These are phyloP conservation scores for Coemansia biformis DNA, from an alignment of 192 early-diverging fungal genomes.

Conservation along the genomic window DNA sequence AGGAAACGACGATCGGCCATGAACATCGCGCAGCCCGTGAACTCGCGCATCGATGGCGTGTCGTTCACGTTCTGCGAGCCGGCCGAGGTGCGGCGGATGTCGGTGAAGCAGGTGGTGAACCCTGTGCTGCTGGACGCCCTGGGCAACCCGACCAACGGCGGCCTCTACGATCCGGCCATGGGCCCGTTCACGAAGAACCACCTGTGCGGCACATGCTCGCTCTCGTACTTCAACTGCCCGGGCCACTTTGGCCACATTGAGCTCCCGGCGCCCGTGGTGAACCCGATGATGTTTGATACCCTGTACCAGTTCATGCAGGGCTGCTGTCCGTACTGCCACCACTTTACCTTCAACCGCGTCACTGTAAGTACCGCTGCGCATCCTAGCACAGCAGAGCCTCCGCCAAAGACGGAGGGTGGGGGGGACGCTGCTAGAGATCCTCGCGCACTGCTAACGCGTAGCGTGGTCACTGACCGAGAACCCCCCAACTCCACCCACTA, in stretches of 20 bases:
- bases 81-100: constrained; percentile 84
- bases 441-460: too few species aligned
- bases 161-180: constrained; percentile 90
- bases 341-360: constrained; percentile 55
- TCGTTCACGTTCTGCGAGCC: constrained; percentile 88
- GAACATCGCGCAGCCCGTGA: constrained; percentile 83
- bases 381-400: too few species aligned
- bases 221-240: constrained; percentile 78
- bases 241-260: constrained; percentile 98
- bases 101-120: constrained; percentile 90
- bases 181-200: constrained; percentile 83
- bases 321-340: constrained; percentile 86
- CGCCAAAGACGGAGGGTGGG: too few species aligned
- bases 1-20: too few species aligned
- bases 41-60: constrained; percentile 75
- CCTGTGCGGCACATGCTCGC: constrained; percentile 77
- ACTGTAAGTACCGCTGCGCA: constrained; percentile 16
- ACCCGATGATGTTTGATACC: constrained; percentile 93
- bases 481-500: too few species aligned
- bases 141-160: constrained; percentile 83
- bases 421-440: too few species aligned
- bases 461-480: too few species aligned
- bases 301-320: constrained; percentile 81
- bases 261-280: constrained; percentile 78
- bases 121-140: constrained; percentile 82